These are phyloP conservation scores for Scleroderma bovista DNA, from an alignment of 768 basidiomycete species.

Conservation along the genomic window DNA sequence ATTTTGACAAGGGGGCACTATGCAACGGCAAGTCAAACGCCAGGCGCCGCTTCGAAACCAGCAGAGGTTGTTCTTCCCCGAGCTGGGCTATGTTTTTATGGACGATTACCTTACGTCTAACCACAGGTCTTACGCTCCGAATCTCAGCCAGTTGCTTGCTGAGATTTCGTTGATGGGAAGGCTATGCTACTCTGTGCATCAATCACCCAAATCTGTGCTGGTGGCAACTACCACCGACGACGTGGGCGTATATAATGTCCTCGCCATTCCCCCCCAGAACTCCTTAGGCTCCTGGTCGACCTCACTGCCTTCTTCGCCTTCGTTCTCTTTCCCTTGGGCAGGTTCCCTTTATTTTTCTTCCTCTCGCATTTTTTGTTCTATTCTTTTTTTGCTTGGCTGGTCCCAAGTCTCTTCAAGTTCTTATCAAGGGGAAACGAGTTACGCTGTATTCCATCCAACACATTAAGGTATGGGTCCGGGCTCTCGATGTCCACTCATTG, in stretches of 20 bases:
- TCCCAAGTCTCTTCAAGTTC: background rate
- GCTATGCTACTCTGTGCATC: background rate
- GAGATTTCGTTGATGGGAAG: background rate
- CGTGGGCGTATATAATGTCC: background rate
- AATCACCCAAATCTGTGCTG: background rate
- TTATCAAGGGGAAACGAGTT: background rate
- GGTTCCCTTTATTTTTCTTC: conserved; percentile 10
- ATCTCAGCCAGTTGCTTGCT: too few species aligned
- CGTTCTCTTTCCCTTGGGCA: conserved; percentile 12
- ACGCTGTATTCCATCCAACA: background rate
- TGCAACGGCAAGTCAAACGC: too few species aligned
- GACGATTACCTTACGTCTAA: too few species aligned
- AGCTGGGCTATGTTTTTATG: too few species aligned
- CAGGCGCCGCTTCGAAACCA: too few species aligned
- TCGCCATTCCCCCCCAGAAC: background rate
- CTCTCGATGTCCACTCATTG: background rate
- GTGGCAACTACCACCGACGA: conserved; percentile 1
- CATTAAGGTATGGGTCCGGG: background rate
- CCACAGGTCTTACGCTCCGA: too few species aligned
- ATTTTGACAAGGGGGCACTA: too few species aligned
- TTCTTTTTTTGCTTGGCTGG: conserved; percentile 4
- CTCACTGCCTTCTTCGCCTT: conserved; percentile 9
- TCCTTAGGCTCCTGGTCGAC: conserved; percentile 19
- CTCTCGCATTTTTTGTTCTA: background rate
- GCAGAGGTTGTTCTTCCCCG: too few species aligned